Conservation (phyloP, 257 asterid genomes). For the Marsdenia floribunda region DNA sequence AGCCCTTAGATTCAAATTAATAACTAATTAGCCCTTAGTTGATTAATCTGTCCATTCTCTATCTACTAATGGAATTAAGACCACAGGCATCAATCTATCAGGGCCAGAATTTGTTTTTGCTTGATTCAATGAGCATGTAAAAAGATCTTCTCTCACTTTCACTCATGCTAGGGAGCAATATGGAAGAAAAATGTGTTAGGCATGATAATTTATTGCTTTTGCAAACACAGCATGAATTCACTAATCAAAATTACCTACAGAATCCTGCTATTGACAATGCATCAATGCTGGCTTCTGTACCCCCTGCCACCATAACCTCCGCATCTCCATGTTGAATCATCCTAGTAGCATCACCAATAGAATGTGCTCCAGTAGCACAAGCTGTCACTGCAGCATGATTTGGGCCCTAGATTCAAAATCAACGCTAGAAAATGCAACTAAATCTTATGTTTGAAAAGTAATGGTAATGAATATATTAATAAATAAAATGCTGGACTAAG, state of each 20-base stretch:
- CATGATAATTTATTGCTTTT: not conserved
- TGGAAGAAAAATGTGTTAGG: not conserved
- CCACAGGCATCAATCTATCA: not conserved
- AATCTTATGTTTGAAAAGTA: constrained; percentile 21
- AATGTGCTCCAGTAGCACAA: constrained; percentile 98
- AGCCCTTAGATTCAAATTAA: not conserved
- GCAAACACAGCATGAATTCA: not conserved
- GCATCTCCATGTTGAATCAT: constrained; percentile 97
- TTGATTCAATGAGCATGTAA: not conserved
- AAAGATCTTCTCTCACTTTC: not conserved
- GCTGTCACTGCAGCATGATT: constrained; percentile 99
- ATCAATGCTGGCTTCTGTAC: constrained; percentile 97
- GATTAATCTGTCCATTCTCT: not conserved
- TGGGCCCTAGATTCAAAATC: constrained; percentile 89
- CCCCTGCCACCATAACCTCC: constrained; percentile 97
- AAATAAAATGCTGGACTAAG: not conserved
- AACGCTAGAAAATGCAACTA: constrained; percentile 40
- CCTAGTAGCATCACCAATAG: constrained; percentile 89
- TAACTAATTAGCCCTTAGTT: not conserved
- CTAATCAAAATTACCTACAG: constrained; percentile 57
- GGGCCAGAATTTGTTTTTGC: not conserved
- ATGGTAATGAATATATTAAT: not conserved
- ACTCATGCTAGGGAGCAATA: not conserved
- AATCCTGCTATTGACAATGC: constrained; percentile 97
- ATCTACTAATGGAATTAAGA: constrained; percentile 1